Percentiles rank a stretch among this genome's conserved stretches.
Evolutionary conservation across 1,284 basidiomycete genomes (phyloP).

Genomic region (Exobasidium cylindrosporum): DNA sequence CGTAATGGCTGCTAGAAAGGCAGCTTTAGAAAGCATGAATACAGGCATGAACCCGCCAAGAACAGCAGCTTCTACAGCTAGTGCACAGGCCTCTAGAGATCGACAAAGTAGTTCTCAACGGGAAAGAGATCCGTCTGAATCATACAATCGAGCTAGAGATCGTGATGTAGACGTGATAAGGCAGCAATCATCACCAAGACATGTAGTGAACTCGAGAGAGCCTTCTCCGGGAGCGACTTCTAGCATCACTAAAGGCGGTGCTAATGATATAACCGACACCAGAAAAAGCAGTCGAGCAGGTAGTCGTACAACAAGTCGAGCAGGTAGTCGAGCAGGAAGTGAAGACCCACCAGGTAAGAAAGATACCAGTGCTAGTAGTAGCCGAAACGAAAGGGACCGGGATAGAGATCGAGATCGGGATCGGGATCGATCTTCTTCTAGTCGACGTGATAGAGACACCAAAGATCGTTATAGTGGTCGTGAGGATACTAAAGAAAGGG

Average conservation of each 20-base stretch:
- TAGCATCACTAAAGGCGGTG: constrained; percentile 7
- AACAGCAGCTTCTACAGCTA: constrained; percentile 12
- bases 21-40: constrained; percentile 15
- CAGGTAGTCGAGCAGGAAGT: constrained; percentile 2
- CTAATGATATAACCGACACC: constrained; percentile 5
- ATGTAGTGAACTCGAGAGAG: background rate
- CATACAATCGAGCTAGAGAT: background rate
- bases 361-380: constrained; percentile 22
- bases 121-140: background rate
- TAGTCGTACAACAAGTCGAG: background rate
- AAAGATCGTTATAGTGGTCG: background rate
- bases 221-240: constrained; percentile 2
- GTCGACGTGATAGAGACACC: constrained; percentile 5
- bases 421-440: background rate
- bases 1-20: constrained; percentile 18
- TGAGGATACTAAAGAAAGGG: background rate
- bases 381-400: constrained; percentile 7
- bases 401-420: constrained; percentile 12
- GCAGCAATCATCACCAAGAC: background rate
- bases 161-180: background rate
- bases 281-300: constrained; percentile 10
- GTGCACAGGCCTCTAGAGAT: constrained; percentile 21
- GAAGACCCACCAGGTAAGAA: constrained; percentile 10
- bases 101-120: background rate
- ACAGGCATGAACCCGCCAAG: constrained; percentile 22